Conservation (phyloP, 192 early-diverging fungal species). For the Geranomyces michiganensis region DNA sequence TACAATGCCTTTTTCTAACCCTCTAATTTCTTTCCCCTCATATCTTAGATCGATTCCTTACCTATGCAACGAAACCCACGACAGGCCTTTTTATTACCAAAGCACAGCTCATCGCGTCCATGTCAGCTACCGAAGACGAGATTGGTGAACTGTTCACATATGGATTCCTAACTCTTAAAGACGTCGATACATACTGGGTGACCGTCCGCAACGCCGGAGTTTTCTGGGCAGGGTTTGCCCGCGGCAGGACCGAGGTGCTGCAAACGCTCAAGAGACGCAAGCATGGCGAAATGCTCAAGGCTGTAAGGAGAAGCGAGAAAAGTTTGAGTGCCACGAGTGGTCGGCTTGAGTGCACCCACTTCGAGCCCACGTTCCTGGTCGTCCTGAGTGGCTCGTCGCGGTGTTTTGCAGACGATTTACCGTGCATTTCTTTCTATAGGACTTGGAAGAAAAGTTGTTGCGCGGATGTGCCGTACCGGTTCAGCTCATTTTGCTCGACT, state of each 20-base stretch:
- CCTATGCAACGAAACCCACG: background rate
- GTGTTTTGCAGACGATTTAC: too few relatives aligned
- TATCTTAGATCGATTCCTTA: background rate
- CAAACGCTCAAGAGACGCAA: conserved; percentile 1
- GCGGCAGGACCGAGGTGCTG: conserved; percentile 14
- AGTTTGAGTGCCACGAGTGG: too few relatives aligned
- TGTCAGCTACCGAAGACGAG: conserved; percentile 16
- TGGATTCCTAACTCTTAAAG: conserved; percentile 27
- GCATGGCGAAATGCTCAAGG: conserved; percentile 11
- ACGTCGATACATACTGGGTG: conserved; percentile 25
- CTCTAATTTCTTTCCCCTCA: background rate
- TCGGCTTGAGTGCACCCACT: too few relatives aligned
- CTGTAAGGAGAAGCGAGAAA: background rate
- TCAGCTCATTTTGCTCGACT: background rate
- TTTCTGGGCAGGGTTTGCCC: conserved; percentile 4
- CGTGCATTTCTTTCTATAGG: background rate
- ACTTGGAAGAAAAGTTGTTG: background rate
- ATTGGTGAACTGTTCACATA: conserved; percentile 12
- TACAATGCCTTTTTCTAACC: background rate
- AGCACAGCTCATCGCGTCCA: background rate
- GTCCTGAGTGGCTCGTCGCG: too few relatives aligned
- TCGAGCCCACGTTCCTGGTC: too few relatives aligned
- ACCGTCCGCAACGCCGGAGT: conserved; percentile 25
- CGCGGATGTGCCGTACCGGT: background rate
- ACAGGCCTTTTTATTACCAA: conserved; percentile 1